Evolutionary conservation across 495 filamentous ascomycete species (phyloP).

Genomic region (Neurospora terricola): DNA sequence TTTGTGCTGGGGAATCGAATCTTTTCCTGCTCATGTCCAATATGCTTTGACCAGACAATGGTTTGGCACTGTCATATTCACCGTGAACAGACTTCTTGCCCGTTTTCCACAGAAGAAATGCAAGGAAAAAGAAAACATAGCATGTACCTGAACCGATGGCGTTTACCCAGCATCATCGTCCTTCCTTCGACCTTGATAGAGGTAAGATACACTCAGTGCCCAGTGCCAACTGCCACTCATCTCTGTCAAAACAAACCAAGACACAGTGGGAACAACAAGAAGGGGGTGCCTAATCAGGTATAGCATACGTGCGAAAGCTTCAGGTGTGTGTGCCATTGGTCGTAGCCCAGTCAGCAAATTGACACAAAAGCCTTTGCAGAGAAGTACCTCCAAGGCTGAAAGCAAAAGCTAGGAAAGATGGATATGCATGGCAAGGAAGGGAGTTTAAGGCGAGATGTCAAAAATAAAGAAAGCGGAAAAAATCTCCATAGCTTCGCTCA

Average conservation of each 20-base stretch:
- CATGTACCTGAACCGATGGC: neutral
- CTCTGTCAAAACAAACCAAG: neutral
- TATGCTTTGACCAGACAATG: neutral
- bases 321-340: neutral
- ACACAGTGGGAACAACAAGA: neutral
- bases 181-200: neutral
- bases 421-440: neutral
- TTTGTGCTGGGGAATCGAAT: neutral
- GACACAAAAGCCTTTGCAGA: neutral
- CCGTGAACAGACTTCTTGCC: neutral
- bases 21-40: neutral
- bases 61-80: neutral
- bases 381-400: neutral
- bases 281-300: neutral
- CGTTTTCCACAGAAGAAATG: neutral
- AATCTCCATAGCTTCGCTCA: neutral
- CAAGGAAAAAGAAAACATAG: neutral
- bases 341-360: neutral
- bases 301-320: neutral
- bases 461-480: neutral
- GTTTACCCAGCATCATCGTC: neutral
- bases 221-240: neutral
- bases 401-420: neutral
- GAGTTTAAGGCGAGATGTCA: neutral
- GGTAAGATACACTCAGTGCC: neutral